These are phyloP conservation scores for Inonotus hispidus DNA, from an alignment of 1,284 basidiomycete genomes.

Conservation along the genomic window DNA sequence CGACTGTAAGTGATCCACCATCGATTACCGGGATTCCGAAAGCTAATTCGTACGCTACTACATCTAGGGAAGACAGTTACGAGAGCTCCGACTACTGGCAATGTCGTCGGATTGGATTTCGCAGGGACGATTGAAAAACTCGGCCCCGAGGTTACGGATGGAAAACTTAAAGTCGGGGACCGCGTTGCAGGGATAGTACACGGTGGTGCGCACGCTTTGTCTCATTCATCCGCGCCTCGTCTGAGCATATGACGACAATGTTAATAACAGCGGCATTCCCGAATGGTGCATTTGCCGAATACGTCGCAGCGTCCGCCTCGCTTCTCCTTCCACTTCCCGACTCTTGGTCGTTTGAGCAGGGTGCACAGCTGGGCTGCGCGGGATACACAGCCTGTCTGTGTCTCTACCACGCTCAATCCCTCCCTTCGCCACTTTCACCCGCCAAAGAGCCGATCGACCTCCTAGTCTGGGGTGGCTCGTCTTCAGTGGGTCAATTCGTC, in stretches of 20 bases:
- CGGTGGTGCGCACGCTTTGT: slow-evolving; percentile 32
- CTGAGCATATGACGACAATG: neutral
- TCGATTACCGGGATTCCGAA: neutral
- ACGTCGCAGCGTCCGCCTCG: slow-evolving; percentile 23
- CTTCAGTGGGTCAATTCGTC: slow-evolving; percentile 37
- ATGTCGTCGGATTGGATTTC: slow-evolving; percentile 39
- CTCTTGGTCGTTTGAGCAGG: slow-evolving; percentile 27
- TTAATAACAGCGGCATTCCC: neutral
- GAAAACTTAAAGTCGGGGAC: slow-evolving; percentile 33
- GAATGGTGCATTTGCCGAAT: slow-evolving; percentile 16
- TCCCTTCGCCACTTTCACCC: slow-evolving; percentile 21
- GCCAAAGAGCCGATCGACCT: slow-evolving; percentile 20
- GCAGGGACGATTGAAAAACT: slow-evolving; percentile 36
- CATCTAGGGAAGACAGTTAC: slow-evolving; percentile 6
- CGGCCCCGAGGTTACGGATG: slow-evolving; percentile 27
- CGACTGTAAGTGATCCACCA: slow-evolving; percentile 24
- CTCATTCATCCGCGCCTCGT: too few species aligned
- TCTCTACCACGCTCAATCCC: slow-evolving; percentile 22
- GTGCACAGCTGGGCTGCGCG: slow-evolving; percentile 25
- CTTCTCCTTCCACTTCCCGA: slow-evolving; percentile 29
- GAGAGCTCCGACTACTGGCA: neutral
- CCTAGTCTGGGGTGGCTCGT: slow-evolving; percentile 38
- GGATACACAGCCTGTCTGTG: slow-evolving; percentile 24
- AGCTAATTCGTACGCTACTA: neutral
- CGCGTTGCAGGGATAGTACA: slow-evolving; percentile 41